Evolutionary conservation across 106 monocot species (phyloP), one percentile per base, ranked within the genome.

Genomic region (Acorus calamus): DNA sequence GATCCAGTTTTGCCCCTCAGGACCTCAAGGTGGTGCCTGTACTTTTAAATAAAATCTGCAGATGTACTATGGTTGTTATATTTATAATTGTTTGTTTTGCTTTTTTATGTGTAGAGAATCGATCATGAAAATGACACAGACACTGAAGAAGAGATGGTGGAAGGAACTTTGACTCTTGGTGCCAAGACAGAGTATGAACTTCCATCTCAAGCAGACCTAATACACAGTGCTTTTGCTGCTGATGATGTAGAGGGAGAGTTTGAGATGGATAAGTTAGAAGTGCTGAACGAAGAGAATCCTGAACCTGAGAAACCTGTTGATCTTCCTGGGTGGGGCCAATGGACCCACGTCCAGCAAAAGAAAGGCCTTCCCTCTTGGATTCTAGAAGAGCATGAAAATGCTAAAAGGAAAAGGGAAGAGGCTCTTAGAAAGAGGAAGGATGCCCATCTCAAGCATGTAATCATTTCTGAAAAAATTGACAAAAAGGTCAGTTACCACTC

Each of bases 251-350:
- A 87, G 65, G 72, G 62, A 42, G 90, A 91, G 61, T 96, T 96
- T 73, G 84, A 96, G 68, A 96, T 78, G 54, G 79, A 85, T 44
- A 96, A 96, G 65, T 47, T 83, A 74, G 76, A 90, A 56, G 53
- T 69, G 47, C 79, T 96, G 52, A 78, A 87, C 59, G 87, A 82
- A 65, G 94, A 96, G 69, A 85, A 83, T 64, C 90, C 90, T 60
- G 90, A 96, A 77, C 90, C 90, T n/a, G 96, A 96, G 65, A 87
- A 91, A 60, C 90, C 96, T 48, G 80, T 76, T 72, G 47, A 85
- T 12, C 73, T 96, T 62, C 96, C 96, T 65, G 96, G 96, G n/a
- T 96, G 96, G 96, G 96, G 96, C 45, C 87, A 96, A 56, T 96
- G 96, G 96, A 87, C 87, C 55, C 56, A 83, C 64, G 67, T 85